phyloP scores from a whole-genome alignment of 179 eudicot species.

The Silene noctiflora region DNA sequence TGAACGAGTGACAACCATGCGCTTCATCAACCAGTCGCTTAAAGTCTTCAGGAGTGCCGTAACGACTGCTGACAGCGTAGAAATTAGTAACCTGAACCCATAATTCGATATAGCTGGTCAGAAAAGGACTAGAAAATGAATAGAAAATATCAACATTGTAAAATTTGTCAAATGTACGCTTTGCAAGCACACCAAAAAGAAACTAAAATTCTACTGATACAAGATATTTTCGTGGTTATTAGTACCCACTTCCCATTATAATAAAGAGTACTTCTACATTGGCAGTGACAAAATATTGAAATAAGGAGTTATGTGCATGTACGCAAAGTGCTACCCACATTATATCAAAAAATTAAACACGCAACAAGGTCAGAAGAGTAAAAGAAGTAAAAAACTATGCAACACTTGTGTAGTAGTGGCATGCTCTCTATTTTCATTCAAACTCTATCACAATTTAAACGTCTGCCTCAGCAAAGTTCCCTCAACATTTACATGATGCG shows the following conservation, averaged over 20 bases:
- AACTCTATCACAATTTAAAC: neutral
- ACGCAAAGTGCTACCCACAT: neutral
- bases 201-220: neutral
- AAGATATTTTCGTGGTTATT: neutral
- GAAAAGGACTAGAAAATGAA: neutral
- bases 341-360: neutral
- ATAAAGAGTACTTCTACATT: neutral
- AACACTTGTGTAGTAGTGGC: neutral
- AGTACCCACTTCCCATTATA: neutral
- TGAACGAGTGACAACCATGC: conserved; percentile 56
- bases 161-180: conserved; percentile 1
- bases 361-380: neutral
- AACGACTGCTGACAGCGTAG: conserved; percentile 97
- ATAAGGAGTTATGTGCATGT: neutral
- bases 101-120: conserved; percentile 15
- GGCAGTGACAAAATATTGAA: neutral
- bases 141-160: neutral
- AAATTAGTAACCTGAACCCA: conserved; percentile 78
- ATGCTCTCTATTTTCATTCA: neutral
- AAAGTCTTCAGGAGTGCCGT: conserved; percentile 96
- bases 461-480: neutral
- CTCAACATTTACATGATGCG: neutral
- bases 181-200: conserved; percentile 9
- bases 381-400: neutral
- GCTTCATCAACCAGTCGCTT: conserved; percentile 94